Evolutionary conservation across 164 flowering plant species (phyloP).

Genomic region (Vitis rupestris): DNA sequence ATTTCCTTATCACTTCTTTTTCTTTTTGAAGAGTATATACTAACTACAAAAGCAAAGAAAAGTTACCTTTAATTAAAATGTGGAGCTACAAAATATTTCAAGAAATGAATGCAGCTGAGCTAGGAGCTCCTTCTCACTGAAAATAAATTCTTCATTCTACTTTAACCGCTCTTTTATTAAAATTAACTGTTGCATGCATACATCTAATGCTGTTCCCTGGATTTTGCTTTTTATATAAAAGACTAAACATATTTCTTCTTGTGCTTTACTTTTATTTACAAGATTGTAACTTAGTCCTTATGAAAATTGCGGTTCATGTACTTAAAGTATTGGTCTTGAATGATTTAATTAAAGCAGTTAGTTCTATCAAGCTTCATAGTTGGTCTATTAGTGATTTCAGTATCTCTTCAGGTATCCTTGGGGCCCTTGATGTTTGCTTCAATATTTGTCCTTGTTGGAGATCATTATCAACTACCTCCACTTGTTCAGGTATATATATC

Average conservation of each 20-base stretch:
- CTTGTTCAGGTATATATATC: conserved; percentile 69
- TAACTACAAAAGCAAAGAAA: too few relatives aligned
- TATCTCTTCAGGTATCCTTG: conserved; percentile 62
- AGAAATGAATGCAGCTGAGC: too few relatives aligned
- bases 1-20: too few relatives aligned
- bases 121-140: too few relatives aligned
- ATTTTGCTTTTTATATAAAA: too few relatives aligned
- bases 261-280: neutral
- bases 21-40: too few relatives aligned
- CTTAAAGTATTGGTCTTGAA: neutral
- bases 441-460: conserved; percentile 96
- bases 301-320: neutral
- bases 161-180: too few relatives aligned
- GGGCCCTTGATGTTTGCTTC: conserved; percentile 98
- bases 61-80: too few relatives aligned
- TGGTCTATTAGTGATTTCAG: neutral
- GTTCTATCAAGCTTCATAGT: neutral
- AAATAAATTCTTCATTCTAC: too few relatives aligned
- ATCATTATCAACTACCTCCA: conserved; percentile 98
- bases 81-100: too few relatives aligned
- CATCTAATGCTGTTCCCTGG: too few relatives aligned
- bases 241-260: neutral
- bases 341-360: neutral
- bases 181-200: too few relatives aligned
- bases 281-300: neutral